These are phyloP conservation scores for Fusarium continuum DNA, from an alignment of 2,329 filamentous ascomycete genomes.

Conservation along the genomic window DNA sequence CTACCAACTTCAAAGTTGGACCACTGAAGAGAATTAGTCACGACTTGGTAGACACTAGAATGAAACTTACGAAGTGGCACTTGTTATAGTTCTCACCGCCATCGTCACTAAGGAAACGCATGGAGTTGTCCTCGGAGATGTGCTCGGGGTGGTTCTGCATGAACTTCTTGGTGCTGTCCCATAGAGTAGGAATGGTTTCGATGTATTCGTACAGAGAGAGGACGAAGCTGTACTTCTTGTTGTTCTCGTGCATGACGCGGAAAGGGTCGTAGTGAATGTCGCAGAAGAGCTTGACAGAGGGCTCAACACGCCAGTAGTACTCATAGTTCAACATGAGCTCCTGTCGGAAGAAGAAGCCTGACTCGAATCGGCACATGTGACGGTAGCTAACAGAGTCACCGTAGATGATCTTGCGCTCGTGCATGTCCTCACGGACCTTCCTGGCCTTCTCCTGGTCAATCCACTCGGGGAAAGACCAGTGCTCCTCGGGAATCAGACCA, in stretches of 20 bases:
- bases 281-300: conserved; percentile 94
- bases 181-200: conserved; percentile 94
- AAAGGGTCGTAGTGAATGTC: conserved; percentile 97
- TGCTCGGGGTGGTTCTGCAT: conserved; percentile 91
- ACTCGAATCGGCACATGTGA: conserved; percentile 99
- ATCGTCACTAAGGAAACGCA: conserved; percentile 92
- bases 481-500: conserved; percentile 86
- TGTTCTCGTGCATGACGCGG: conserved; percentile 93
- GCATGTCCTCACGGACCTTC: conserved; percentile 94
- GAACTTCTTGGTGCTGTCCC: conserved; percentile 95
- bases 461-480: conserved; percentile 96
- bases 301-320: conserved; percentile 99
- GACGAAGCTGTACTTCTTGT: conserved; percentile 98
- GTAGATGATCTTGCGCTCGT: conserved; percentile 94
- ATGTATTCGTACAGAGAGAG: conserved; percentile 96
- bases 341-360: conserved; percentile 98
- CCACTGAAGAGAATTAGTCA: conserved; percentile 69
- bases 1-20: conserved; percentile 98
- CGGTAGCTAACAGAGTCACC: conserved; percentile 96
- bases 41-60: neutral
- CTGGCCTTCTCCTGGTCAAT: conserved; percentile 95
- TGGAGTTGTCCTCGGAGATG: conserved; percentile 82
- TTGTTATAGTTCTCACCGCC: conserved; percentile 92
- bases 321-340: conserved; percentile 94
- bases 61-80: conserved; percentile 85